phyloP scores from a whole-genome alignment of 78 protist genomes.

The Monosiga brevicollis region DNA sequence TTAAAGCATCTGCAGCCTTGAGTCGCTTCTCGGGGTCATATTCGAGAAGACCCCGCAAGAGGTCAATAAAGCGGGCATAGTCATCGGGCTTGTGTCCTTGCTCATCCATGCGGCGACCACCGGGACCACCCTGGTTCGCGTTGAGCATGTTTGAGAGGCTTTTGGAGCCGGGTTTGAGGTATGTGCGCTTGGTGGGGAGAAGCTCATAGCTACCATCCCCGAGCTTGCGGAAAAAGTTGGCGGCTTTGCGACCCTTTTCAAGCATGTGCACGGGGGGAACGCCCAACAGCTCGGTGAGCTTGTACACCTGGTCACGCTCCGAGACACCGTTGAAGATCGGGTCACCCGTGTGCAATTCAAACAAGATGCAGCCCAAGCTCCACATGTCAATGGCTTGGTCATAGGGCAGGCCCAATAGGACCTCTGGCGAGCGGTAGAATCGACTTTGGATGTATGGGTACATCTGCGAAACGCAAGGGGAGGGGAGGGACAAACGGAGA shows the following conservation, averaged over 20 bases:
- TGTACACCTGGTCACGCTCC: slow-evolving; percentile 70
- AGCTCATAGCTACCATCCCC: slow-evolving; percentile 7
- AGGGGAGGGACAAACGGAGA: neutral
- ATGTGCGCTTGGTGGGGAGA: neutral
- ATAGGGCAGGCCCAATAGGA: slow-evolving; percentile 25
- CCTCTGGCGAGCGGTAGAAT: slow-evolving; percentile 72
- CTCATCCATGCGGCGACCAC: slow-evolving; percentile 47
- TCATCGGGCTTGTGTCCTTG: slow-evolving; percentile 54
- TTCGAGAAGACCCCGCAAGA: slow-evolving; percentile 35
- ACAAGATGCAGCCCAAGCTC: slow-evolving; percentile 93
- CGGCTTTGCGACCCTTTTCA: slow-evolving; percentile 23
- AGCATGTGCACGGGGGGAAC: slow-evolving; percentile 63
- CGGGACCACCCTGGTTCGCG: slow-evolving; percentile 54
- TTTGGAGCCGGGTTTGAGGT: neutral
- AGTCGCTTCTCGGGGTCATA: slow-evolving; percentile 64
- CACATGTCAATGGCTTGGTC: slow-evolving; percentile 77
- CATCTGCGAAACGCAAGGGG: slow-evolving; percentile 56
- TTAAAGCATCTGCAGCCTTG: slow-evolving; percentile 53
- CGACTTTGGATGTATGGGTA: slow-evolving; percentile 59
- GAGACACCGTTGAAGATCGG: slow-evolving; percentile 88
- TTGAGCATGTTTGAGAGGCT: slow-evolving; percentile 38
- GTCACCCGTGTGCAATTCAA: slow-evolving; percentile 78
- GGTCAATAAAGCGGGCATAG: slow-evolving; percentile 35
- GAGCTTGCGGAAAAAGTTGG: slow-evolving; percentile 31
- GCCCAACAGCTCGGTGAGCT: slow-evolving; percentile 72